phyloP scores from a whole-genome alignment of 768 basidiomycete species.

The Podaxis carcinomalis region DNA sequence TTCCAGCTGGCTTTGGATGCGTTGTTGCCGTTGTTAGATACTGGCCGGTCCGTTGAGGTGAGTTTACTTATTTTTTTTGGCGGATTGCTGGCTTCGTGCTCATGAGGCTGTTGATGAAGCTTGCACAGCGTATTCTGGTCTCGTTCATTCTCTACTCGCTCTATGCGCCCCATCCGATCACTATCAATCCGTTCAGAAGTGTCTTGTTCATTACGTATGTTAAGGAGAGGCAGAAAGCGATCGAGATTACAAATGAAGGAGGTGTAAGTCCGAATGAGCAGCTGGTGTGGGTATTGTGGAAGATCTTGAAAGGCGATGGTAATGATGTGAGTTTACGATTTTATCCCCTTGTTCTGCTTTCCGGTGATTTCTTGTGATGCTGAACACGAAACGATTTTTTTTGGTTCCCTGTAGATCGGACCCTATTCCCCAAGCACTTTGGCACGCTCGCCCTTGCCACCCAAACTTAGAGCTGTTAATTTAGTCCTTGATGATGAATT shows the following conservation, averaged over 20 bases:
- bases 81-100: background rate
- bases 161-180: conserved; percentile 75
- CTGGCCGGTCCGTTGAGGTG: conserved; percentile 50
- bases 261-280: conserved; percentile 64
- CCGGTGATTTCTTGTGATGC: background rate
- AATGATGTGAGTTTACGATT: conserved; percentile 56
- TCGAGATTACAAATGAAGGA: conserved; percentile 42
- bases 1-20: conserved; percentile 85
- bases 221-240: conserved; percentile 62
- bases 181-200: conserved; percentile 80
- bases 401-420: conserved; percentile 57
- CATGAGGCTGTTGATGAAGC: conserved; percentile 30
- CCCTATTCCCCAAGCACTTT: conserved; percentile 76
- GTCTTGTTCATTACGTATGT: conserved; percentile 63
- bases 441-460: conserved; percentile 69
- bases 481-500: conserved; percentile 62
- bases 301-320: conserved; percentile 79
- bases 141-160: conserved; percentile 77
- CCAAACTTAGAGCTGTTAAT: conserved; percentile 71
- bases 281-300: conserved; percentile 84
- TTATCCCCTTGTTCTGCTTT: background rate
- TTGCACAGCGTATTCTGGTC: conserved; percentile 70
- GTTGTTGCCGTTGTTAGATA: conserved; percentile 68
- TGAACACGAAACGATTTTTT: conserved; percentile 5
- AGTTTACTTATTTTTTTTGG: conserved; percentile 19